Evolutionary conservation across 2,329 filamentous ascomycete genomes (phyloP).

Genomic region (Achaetomium macrosporum): DNA sequence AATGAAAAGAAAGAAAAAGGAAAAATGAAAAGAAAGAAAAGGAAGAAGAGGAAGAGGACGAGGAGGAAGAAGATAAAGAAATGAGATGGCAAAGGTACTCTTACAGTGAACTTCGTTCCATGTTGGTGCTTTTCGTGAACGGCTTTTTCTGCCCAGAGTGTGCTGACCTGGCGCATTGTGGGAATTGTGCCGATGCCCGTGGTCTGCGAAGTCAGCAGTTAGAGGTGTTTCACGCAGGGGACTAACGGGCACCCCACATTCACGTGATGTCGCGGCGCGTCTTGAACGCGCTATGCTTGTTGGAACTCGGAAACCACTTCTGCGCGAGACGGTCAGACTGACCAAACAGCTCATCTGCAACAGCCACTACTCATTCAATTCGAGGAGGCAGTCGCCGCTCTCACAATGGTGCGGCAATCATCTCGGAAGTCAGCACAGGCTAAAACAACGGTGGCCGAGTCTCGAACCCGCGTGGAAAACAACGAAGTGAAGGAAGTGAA

Average conservation of each 20-base stretch:
- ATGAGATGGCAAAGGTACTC: no score
- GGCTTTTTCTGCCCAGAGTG: no score
- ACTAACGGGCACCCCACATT: background rate
- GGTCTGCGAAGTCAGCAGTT: no score
- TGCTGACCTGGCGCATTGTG: no score
- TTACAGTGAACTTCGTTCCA: no score
- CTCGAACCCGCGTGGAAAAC: slow-evolving; percentile 16
- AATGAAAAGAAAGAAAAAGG: no score
- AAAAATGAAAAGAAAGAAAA: no score
- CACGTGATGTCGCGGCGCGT: slow-evolving; percentile 19
- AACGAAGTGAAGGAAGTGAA: background rate
- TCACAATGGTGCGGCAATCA: slow-evolving; percentile 17
- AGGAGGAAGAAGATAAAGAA: no score
- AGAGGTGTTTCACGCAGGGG: background rate
- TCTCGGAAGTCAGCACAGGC: slow-evolving; percentile 13
- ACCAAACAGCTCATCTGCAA: background rate
- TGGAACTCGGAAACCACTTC: background rate
- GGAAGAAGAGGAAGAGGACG: no score
- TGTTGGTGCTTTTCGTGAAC: no score
- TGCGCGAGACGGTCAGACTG: background rate
- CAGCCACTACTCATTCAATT: background rate
- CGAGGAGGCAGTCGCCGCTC: background rate
- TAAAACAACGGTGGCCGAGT: background rate
- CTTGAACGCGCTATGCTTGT: background rate
- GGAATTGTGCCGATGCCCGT: background rate